These are phyloP conservation scores for Pseudonitzschia delicatissima DNA, from an alignment of 108 stramenopile genomes.

Conservation along the genomic window DNA sequence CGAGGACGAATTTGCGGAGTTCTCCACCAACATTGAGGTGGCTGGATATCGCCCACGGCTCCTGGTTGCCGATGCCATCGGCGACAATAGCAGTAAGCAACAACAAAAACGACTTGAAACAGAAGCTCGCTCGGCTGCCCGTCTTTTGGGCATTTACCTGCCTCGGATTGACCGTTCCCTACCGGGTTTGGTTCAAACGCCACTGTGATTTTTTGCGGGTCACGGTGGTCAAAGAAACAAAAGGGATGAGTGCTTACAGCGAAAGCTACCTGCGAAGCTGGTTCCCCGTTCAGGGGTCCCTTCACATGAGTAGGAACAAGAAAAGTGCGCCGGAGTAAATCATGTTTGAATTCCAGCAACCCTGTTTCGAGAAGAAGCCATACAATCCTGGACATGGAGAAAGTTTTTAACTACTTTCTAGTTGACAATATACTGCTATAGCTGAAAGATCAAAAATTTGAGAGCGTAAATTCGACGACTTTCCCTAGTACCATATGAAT, in stretches of 20 bases:
- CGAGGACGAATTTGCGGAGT: constrained; percentile 77
- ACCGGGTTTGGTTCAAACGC: constrained; percentile 76
- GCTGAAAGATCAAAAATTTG: too few species aligned
- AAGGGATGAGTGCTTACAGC: neutral
- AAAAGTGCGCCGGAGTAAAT: too few species aligned
- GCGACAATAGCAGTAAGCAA: too few species aligned
- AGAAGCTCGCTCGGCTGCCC: constrained; percentile 52
- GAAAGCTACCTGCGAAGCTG: constrained; percentile 8
- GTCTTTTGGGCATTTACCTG: constrained; percentile 67
- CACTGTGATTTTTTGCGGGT: constrained; percentile 84
- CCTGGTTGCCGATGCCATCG: constrained; percentile 60
- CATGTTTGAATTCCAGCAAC: too few species aligned
- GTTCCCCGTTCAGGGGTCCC: neutral
- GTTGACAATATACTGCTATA: too few species aligned
- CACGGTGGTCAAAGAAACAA: constrained; percentile 77
- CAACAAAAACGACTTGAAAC: constrained; percentile 15
- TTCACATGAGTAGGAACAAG: neutral
- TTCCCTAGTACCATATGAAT: too few species aligned
- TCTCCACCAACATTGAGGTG: constrained; percentile 75
- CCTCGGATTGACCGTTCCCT: constrained; percentile 76
- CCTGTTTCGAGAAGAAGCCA: too few species aligned
- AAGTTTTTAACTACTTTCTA: too few species aligned
- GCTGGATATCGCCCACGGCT: constrained; percentile 66
- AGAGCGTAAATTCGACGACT: too few species aligned
- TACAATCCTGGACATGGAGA: too few species aligned